Conservation (phyloP, 2,329 filamentous ascomycete species). For the Dactylellina parvicollis region DNA sequence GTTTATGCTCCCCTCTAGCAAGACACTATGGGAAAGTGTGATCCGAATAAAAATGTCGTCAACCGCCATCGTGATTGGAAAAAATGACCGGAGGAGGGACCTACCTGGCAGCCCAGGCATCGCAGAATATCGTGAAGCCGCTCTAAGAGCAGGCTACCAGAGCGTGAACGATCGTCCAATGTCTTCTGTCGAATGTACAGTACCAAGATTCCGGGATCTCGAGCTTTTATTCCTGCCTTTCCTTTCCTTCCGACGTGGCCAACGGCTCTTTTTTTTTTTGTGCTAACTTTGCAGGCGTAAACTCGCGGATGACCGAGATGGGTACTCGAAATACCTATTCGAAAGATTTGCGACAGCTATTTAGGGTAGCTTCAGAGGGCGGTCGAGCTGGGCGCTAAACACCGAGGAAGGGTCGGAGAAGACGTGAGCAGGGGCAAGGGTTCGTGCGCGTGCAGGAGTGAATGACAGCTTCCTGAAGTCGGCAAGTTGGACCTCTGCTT, state of each 20-base stretch:
- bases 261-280: conserved; percentile 26
- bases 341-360: conserved; percentile 45
- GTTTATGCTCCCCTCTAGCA: conserved; percentile 23
- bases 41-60: too few relatives aligned
- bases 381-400: conserved; percentile 42
- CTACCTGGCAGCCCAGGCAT: conserved; percentile 65
- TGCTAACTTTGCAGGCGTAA: conserved; percentile 33
- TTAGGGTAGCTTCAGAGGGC: conserved; percentile 27
- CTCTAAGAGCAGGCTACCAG: conserved; percentile 44
- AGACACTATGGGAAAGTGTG: not conserved
- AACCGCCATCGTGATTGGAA: not conserved
- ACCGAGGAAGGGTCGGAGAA: conserved; percentile 23
- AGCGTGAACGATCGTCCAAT: conserved; percentile 44
- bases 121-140: conserved; percentile 54
- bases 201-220: conserved; percentile 39
- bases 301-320: conserved; percentile 45
- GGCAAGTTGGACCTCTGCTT: conserved; percentile 40
- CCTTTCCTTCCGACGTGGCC: conserved; percentile 19
- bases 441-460: conserved; percentile 30
- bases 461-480: conserved; percentile 42
- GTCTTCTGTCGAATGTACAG: conserved; percentile 25
- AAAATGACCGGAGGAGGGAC: conserved; percentile 53
- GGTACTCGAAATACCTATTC: conserved; percentile 25
- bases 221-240: conserved; percentile 20
- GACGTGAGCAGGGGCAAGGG: conserved; percentile 34